Percentiles rank a stretch among this genome's conserved stretches.
Conservation (phyloP, 2,329 filamentous ascomycete species). For the Botrytis aclada region DNA sequence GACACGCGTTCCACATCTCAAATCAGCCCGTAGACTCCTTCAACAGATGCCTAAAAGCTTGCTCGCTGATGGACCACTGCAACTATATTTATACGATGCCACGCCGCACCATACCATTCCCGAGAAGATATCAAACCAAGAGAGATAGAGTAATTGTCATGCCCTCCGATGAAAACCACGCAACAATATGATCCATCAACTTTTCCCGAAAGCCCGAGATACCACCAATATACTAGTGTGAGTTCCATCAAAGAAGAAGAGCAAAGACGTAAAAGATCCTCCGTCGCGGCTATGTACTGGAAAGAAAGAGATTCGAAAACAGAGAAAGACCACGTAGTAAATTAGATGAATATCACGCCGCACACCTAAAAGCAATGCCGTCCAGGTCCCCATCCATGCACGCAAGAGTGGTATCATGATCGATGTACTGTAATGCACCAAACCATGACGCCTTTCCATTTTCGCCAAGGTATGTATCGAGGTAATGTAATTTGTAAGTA, state of each 20-base stretch:
- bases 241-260: background rate
- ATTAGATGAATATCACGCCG: conserved; percentile 13
- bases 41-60: background rate
- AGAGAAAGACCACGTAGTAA: background rate
- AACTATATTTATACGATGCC: conserved; percentile 11
- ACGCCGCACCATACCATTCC: background rate
- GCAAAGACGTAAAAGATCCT: background rate
- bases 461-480: conserved; percentile 15
- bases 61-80: conserved; percentile 1
- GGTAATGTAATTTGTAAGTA: conserved; percentile 3
- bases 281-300: conserved; percentile 9
- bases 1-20: background rate
- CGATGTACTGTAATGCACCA: conserved; percentile 16
- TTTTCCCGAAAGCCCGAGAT: background rate
- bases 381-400: conserved; percentile 14
- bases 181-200: background rate
- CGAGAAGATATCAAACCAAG: background rate
- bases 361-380: conserved; percentile 16
- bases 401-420: conserved; percentile 17
- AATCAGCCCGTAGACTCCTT: background rate
- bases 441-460: conserved; percentile 14
- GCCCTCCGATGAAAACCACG: background rate
- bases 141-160: background rate
- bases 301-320: conserved; percentile 1
- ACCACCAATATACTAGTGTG: background rate